phyloP scores from a whole-genome alignment of 768 basidiomycete species.

The Tremella yokohamensis region DNA sequence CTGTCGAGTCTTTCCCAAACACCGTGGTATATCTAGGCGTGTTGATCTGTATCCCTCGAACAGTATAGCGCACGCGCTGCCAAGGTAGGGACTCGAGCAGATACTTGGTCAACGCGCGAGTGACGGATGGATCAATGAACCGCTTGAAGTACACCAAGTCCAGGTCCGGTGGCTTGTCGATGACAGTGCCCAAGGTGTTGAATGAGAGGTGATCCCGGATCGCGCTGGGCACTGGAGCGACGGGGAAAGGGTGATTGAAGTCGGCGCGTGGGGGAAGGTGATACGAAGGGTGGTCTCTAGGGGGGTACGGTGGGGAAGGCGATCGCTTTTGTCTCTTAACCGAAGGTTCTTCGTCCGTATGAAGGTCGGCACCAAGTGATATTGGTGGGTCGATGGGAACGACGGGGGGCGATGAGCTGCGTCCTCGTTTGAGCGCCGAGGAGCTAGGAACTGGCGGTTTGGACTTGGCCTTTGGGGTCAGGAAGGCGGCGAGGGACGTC shows the following conservation, averaged over 20 bases:
- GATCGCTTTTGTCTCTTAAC: not conserved
- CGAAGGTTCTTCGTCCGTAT: too few species aligned
- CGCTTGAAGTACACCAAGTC: constrained; percentile 42
- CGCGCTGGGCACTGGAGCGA: constrained; percentile 15
- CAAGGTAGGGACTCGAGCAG: constrained; percentile 43
- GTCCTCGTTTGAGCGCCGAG: not conserved
- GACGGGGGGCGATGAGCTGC: not conserved
- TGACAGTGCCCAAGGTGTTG: constrained; percentile 19
- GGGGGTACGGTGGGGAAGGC: constrained; percentile 19
- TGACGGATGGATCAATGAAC: constrained; percentile 31
- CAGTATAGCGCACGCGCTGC: constrained; percentile 46
- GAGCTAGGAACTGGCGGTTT: not conserved
- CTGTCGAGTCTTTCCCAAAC: constrained; percentile 46
- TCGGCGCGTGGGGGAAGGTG: constrained; percentile 26
- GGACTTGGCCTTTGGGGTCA: constrained; percentile 1
- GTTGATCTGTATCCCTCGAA: constrained; percentile 38
- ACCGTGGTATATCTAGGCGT: constrained; percentile 49
- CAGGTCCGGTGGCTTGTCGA: constrained; percentile 30
- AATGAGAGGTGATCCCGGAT: constrained; percentile 13
- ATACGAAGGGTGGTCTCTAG: constrained; percentile 33
- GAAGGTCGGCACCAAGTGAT: not conserved
- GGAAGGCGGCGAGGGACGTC: constrained; percentile 6
- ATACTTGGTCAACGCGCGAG: constrained; percentile 33
- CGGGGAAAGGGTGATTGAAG: constrained; percentile 35
- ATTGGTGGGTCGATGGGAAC: not conserved